A percentile compares a stretch with the other conserved stretches of the same genome.
Conservation (phyloP, 2,329 filamentous ascomycete genomes). For the Claviceps cyperi region DNA sequence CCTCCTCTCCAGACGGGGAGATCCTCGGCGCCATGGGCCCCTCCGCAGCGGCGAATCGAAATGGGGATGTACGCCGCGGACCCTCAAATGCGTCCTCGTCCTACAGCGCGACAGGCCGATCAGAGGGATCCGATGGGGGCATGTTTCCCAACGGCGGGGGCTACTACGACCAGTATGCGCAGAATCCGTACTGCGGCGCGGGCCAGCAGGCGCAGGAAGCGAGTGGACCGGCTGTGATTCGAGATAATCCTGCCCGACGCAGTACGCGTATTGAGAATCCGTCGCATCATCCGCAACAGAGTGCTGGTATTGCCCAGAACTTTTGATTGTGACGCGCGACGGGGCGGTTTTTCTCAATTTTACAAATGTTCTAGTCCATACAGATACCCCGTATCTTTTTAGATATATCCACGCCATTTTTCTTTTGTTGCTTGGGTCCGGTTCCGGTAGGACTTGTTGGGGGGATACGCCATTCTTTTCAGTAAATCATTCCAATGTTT, state of each 20-base stretch:
- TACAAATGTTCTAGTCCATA: too few relatives aligned
- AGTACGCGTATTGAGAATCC: constrained; percentile 93
- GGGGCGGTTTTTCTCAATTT: background rate
- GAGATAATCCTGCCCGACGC: constrained; percentile 79
- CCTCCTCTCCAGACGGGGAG: constrained; percentile 56
- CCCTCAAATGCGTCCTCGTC: constrained; percentile 92
- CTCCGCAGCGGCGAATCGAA: constrained; percentile 48
- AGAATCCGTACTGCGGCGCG: constrained; percentile 35
- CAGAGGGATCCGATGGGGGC: constrained; percentile 47
- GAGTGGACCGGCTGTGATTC: constrained; percentile 62
- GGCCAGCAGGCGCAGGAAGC: constrained; percentile 30
- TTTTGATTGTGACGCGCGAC: constrained; percentile 31
- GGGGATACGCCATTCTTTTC: too few relatives aligned
- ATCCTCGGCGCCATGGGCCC: constrained; percentile 74
- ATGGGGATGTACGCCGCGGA: constrained; percentile 65
- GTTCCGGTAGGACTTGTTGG: too few relatives aligned
- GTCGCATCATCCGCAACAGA: constrained; percentile 79
- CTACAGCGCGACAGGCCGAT: constrained; percentile 71
- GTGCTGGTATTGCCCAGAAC: constrained; percentile 91
- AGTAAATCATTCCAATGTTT: too few relatives aligned
- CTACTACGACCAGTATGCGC: constrained; percentile 46
- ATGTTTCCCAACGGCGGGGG: constrained; percentile 32
- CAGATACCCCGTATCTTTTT: too few relatives aligned
- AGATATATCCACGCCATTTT: too few relatives aligned
- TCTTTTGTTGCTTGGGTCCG: too few relatives aligned